Conservation (phyloP, 2,329 filamentous ascomycete genomes). For the Arthrobotrys musiformis region DNA sequence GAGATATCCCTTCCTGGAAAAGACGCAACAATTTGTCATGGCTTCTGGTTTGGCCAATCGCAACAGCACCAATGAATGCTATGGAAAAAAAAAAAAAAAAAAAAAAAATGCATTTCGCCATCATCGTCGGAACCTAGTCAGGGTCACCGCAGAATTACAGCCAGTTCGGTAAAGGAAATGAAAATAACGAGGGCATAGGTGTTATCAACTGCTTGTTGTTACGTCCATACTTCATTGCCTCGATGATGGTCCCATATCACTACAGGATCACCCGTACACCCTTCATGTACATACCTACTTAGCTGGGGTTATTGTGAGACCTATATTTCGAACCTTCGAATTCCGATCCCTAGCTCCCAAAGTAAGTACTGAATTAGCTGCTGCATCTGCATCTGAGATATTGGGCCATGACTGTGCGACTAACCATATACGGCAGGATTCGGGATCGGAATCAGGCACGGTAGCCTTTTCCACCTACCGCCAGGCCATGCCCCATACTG, state of each 20-base stretch:
- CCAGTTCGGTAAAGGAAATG: not conserved
- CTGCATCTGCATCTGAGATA: not conserved
- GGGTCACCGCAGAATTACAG: not conserved
- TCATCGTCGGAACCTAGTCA: slow-evolving; percentile 3
- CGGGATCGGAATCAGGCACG: not conserved
- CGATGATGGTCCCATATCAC: too few species aligned
- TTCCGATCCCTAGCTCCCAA: too few species aligned
- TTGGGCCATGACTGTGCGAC: slow-evolving; percentile 16
- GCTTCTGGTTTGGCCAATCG: not conserved
- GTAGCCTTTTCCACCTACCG: slow-evolving; percentile 1
- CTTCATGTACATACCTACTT: too few species aligned
- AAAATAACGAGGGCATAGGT: too few species aligned
- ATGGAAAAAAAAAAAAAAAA: too few species aligned
- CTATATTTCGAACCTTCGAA: too few species aligned
- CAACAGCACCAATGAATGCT: too few species aligned
- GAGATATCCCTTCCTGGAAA: not conserved
- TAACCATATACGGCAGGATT: slow-evolving; percentile 24
- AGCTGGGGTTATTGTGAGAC: too few species aligned
- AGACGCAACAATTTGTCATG: slow-evolving; percentile 9
- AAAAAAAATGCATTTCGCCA: slow-evolving; percentile 3
- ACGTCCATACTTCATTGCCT: not conserved
- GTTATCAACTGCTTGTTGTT: not conserved
- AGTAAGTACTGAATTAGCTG: not conserved
- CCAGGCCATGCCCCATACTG: not conserved
- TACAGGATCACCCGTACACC: too few species aligned